Percentiles rank a stretch among this genome's conserved stretches.
Evolutionary conservation across 257 asterid genomes (phyloP).

Genomic region (Striga asiatica): DNA sequence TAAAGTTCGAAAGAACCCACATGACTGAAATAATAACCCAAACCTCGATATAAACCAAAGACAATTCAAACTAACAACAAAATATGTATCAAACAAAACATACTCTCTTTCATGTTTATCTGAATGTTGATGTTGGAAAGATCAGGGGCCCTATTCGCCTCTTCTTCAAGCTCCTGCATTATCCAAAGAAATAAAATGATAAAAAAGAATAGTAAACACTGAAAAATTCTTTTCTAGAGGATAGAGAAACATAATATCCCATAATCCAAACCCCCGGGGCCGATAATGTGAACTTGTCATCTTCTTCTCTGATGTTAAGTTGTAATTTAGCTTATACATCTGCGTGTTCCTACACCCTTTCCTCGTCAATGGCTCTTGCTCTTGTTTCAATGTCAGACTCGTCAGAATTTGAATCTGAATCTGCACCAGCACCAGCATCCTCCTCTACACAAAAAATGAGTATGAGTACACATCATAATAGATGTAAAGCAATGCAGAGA

Average conservation of each 20-base stretch:
- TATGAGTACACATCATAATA: not conserved
- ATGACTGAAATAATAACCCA: constrained; percentile 49
- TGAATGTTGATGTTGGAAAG: constrained; percentile 63
- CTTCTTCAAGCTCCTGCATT: constrained; percentile 77
- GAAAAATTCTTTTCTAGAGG: too few relatives aligned
- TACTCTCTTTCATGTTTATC: constrained; percentile 81
- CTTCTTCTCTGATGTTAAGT: constrained; percentile 53
- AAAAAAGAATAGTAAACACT: not conserved
- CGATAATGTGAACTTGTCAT: constrained; percentile 75
- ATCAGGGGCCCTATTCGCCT: constrained; percentile 71
- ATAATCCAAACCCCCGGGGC: constrained; percentile 75
- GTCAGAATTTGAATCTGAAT: constrained; percentile 48
- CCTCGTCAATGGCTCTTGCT: constrained; percentile 41
- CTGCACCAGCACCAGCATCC: constrained; percentile 20
- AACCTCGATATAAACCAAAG: constrained; percentile 1
- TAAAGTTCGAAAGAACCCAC: constrained; percentile 70
- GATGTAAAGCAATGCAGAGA: too few relatives aligned
- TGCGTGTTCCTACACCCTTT: constrained; percentile 31
- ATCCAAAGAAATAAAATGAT: constrained; percentile 4
- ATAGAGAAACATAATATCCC: too few relatives aligned
- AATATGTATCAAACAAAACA: constrained; percentile 17
- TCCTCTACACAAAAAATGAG: constrained; percentile 18
- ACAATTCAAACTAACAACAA: too few relatives aligned
- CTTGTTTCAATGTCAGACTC: constrained; percentile 43
- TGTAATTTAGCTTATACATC: constrained; percentile 46